Evolutionary conservation across 2,329 filamentous ascomycete genomes (phyloP).

Genomic region (Camptophora hylomeconis): DNA sequence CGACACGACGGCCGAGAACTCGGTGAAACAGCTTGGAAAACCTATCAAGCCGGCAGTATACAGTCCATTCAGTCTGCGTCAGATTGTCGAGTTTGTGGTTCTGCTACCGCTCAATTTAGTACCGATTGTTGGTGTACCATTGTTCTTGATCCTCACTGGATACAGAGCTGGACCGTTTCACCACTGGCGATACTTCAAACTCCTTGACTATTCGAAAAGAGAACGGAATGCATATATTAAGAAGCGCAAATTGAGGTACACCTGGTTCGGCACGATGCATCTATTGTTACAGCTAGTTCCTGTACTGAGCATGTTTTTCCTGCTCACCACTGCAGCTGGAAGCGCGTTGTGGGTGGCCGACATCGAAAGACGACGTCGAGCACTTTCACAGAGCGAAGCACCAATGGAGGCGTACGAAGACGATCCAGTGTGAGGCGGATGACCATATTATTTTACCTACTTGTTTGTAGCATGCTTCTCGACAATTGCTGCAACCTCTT

Average conservation of each 20-base stretch:
- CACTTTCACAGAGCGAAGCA: slow-evolving; percentile 15
- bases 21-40: slow-evolving; percentile 70
- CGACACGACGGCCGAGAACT: slow-evolving; percentile 49
- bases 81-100: slow-evolving; percentile 72
- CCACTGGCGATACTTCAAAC: slow-evolving; percentile 80
- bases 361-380: slow-evolving; percentile 48
- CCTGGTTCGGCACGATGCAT: slow-evolving; percentile 83
- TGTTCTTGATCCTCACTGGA: slow-evolving; percentile 81
- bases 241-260: slow-evolving; percentile 64
- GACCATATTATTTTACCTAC: neutral
- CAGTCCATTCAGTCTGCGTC: slow-evolving; percentile 78
- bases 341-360: slow-evolving; percentile 76
- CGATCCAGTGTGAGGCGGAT: slow-evolving; percentile 18
- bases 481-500: slow-evolving; percentile 39
- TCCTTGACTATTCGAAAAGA: slow-evolving; percentile 61
- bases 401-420: slow-evolving; percentile 25
- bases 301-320: slow-evolving; percentile 82
- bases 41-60: slow-evolving; percentile 66
- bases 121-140: slow-evolving; percentile 65
- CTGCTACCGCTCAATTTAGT: slow-evolving; percentile 77
- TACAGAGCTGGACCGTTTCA: slow-evolving; percentile 77
- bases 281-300: slow-evolving; percentile 80
- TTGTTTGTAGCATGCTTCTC: slow-evolving; percentile 11
- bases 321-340: slow-evolving; percentile 74
- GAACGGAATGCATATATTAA: slow-evolving; percentile 59